phyloP scores from a whole-genome alignment of 495 filamentous ascomycete species.

The Cairneyella variabilis region DNA sequence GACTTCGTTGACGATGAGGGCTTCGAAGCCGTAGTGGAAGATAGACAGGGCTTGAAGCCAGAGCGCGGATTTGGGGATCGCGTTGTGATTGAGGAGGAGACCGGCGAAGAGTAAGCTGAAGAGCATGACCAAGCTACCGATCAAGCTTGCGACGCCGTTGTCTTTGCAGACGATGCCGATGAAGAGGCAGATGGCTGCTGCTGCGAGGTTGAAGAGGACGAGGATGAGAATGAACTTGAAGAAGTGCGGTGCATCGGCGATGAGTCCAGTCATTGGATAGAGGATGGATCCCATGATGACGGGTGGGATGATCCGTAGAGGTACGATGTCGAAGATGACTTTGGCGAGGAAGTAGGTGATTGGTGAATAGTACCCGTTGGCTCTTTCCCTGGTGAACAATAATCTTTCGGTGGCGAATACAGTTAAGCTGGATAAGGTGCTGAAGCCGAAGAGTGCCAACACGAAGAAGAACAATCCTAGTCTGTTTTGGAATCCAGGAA shows the following conservation, averaged over 20 bases:
- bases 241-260: slow-evolving; percentile 79
- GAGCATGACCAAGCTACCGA: slow-evolving; percentile 95
- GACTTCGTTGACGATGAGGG: slow-evolving; percentile 96
- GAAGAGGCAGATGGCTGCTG: slow-evolving; percentile 88
- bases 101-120: slow-evolving; percentile 95
- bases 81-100: slow-evolving; percentile 87
- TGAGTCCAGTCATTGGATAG: slow-evolving; percentile 97
- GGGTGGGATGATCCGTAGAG: slow-evolving; percentile 87
- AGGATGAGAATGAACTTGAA: slow-evolving; percentile 87
- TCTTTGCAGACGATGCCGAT: slow-evolving; percentile 95
- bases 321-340: slow-evolving; percentile 92
- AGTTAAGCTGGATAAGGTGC: slow-evolving; percentile 86
- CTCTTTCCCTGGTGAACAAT: slow-evolving; percentile 88
- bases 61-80: slow-evolving; percentile 73
- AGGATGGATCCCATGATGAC: slow-evolving; percentile 96
- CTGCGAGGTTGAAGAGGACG: slow-evolving; percentile 93
- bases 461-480: slow-evolving; percentile 99
- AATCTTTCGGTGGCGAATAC: slow-evolving; percentile 93
- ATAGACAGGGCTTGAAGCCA: slow-evolving; percentile 98
- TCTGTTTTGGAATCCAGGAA: slow-evolving; percentile 95
- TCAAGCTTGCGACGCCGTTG: slow-evolving; percentile 86
- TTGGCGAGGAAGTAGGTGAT: slow-evolving; percentile 96
- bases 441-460: slow-evolving; percentile 93
- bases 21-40: slow-evolving; percentile 98
- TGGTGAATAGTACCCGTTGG: slow-evolving; percentile 97